phyloP scores from a whole-genome alignment of 179 eudicot species.

The Heliamphora pulchella region DNA sequence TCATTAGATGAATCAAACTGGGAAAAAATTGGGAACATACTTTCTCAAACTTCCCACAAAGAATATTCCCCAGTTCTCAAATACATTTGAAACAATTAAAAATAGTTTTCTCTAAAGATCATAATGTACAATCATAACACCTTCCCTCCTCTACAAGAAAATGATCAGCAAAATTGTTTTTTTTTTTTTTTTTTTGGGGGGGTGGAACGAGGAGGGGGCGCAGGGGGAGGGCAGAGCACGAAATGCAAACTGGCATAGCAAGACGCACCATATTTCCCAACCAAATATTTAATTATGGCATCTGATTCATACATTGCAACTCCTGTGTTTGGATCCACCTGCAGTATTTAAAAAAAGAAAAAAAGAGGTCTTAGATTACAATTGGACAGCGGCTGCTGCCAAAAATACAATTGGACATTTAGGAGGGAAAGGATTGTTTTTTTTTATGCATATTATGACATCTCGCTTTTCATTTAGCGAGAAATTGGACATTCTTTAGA shows the following conservation, averaged over 20 bases:
- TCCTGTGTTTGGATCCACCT: slow-evolving; percentile 97
- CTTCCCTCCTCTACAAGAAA: slow-evolving; percentile 8
- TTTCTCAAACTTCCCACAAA: not conserved
- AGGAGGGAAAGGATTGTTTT: no score
- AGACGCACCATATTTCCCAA: slow-evolving; percentile 72
- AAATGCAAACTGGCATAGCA: slow-evolving; percentile 8
- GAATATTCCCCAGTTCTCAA: not conserved
- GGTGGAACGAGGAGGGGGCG: no score
- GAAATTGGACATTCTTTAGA: not conserved
- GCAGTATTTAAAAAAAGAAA: slow-evolving; percentile 26
- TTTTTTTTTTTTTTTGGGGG: no score
- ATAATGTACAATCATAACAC: not conserved
- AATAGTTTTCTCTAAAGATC: not conserved
- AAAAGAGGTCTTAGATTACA: not conserved
- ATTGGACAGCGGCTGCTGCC: no score
- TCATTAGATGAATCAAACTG: not conserved
- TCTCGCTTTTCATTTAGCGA: no score
- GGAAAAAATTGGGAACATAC: not conserved
- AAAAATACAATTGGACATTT: no score
- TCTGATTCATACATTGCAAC: slow-evolving; percentile 95
- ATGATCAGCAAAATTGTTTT: not conserved
- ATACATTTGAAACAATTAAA: not conserved
- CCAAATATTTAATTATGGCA: slow-evolving; percentile 84
- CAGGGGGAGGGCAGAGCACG: no score
- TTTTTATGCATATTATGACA: no score